These are phyloP conservation scores for Annulohypoxylon maeteangense DNA, from an alignment of 495 filamentous ascomycete species.

Conservation along the genomic window DNA sequence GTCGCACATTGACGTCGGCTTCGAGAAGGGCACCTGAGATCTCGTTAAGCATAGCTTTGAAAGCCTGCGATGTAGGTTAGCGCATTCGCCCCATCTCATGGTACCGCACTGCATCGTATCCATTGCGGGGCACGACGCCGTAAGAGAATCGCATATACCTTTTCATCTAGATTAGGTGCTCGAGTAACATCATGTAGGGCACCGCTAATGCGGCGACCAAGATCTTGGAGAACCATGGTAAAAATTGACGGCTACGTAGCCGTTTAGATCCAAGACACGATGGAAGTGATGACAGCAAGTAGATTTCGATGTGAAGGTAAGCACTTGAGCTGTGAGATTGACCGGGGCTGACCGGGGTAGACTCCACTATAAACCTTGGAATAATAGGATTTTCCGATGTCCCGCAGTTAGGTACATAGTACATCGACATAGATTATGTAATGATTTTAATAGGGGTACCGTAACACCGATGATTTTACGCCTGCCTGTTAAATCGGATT, in stretches of 20 bases:
- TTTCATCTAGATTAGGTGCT: conserved; percentile 93
- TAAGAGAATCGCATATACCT: conserved; percentile 64
- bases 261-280: conserved; percentile 9
- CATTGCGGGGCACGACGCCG: conserved; percentile 12
- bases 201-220: conserved; percentile 97
- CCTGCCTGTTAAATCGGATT: neutral
- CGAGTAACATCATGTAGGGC: conserved; percentile 94
- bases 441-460: neutral
- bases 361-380: conserved; percentile 3
- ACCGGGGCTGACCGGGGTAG: neutral
- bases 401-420: neutral
- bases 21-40: conserved; percentile 93
- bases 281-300: neutral
- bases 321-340: neutral
- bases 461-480: too few species aligned
- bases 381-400: conserved; percentile 21
- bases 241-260: conserved; percentile 24
- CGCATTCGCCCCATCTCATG: neutral
- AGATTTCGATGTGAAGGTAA: neutral
- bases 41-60: conserved; percentile 97
- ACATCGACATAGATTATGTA: conserved; percentile 3
- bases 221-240: conserved; percentile 96
- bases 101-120: neutral
- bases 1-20: conserved; percentile 94
- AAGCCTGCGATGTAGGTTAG: conserved; percentile 68